Evolutionary conservation across 75 land plant species (phyloP), one percentile per base, ranked within the genome.

Genomic region (Pinus taeda): DNA sequence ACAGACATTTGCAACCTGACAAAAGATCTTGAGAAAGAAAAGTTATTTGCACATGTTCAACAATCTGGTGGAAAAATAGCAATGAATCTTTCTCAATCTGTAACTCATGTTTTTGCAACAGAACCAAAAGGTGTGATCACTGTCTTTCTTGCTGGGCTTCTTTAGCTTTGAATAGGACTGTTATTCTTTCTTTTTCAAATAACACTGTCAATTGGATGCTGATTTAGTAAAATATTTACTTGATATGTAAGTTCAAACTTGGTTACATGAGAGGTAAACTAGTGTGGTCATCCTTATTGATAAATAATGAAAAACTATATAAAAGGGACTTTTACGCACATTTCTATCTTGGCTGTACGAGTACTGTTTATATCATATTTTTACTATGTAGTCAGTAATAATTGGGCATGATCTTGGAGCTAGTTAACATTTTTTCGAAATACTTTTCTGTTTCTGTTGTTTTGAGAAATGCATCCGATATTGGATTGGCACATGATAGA

Each of bases 61-160:
- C 57, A 71, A 57, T 70, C 22, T 79, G 85, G 85, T 29, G 85
- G 85, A 30, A 76, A 29, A 57, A 72, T 67, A 59, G 75, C 75
- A 30, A 67, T 81, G 74, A 79, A 83, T 60, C 69, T 83, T 59
- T 49, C 66, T 20, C 60, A 64, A 24, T 67, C 36, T 71, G 85
- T 83, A 24, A 83, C 85, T 36, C 85, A 83, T 69, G 77, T 80
- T 14, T 42, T 83, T 75, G 77, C 85, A 45, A 33, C 33, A 57
- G 73, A 79, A 59, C 30, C 73, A 58, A 74, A 73, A 83, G 80
- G 81, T 82, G 39, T 20, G 71, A 39, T 67, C 4, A 5, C 71
- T 42, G 15, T 4, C 17, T 66, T 17, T 18, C n/a, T 36, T 14
- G 7, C 1, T 67, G 18, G 49, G 21, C 2, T 18, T 42, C 17